These are phyloP conservation scores for Diplodia mutila DNA, from an alignment of 2,329 filamentous ascomycete species.

Conservation along the genomic window DNA sequence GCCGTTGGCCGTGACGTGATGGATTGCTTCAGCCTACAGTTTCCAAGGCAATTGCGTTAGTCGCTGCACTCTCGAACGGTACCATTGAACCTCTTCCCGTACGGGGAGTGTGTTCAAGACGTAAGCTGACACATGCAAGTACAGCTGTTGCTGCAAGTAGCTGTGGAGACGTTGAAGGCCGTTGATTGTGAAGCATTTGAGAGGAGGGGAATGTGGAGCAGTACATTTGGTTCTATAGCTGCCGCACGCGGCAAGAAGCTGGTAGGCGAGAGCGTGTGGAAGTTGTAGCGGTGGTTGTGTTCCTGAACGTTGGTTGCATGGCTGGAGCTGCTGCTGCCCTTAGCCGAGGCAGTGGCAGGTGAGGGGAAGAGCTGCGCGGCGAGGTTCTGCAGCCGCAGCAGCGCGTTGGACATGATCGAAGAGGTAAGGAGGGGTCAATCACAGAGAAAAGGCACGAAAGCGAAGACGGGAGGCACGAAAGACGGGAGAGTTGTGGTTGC, in stretches of 20 bases:
- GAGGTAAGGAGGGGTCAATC: neutral
- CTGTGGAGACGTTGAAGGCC: neutral
- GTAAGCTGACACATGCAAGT: neutral
- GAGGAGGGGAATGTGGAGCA: slow-evolving; percentile 28
- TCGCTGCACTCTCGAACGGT: neutral
- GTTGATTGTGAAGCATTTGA: neutral
- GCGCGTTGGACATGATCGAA: slow-evolving; percentile 8
- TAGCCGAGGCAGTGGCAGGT: slow-evolving; percentile 35
- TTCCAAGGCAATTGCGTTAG: neutral
- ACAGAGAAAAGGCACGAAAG: neutral
- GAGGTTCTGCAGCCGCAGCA: slow-evolving; percentile 40
- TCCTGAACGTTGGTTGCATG: slow-evolving; percentile 42
- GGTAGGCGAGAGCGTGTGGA: slow-evolving; percentile 83
- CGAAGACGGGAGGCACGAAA: neutral
- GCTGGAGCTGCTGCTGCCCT: slow-evolving; percentile 34
- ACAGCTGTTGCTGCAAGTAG: neutral
- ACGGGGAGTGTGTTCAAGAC: neutral
- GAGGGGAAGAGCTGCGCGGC: slow-evolving; percentile 42
- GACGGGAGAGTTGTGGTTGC: neutral
- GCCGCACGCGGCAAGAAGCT: slow-evolving; percentile 86
- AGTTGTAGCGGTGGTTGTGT: slow-evolving; percentile 58
- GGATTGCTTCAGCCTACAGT: slow-evolving; percentile 73
- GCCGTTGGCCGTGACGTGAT: slow-evolving; percentile 80
- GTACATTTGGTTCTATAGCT: slow-evolving; percentile 77
- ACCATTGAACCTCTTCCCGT: neutral